Evolutionary conservation across 148 eudicot genomes (phyloP).

Genomic region (Vaccinium darrowii): DNA sequence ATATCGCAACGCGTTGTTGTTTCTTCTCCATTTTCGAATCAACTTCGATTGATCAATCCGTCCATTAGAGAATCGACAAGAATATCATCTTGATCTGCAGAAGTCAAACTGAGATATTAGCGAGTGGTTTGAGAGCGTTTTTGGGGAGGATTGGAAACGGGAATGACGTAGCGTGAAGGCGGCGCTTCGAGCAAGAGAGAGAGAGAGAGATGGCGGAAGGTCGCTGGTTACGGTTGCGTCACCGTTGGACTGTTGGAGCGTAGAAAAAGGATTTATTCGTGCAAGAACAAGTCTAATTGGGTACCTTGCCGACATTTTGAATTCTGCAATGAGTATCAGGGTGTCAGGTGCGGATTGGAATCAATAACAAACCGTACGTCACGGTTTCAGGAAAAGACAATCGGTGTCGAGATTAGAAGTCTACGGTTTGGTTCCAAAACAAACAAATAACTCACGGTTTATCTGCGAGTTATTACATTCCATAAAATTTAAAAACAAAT

Average conservation of each 20-base stretch:
- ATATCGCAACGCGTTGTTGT: conserved; percentile 73
- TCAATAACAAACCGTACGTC: too few relatives aligned
- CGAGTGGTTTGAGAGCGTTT: not conserved
- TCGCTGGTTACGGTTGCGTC: not conserved
- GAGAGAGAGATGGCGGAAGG: not conserved
- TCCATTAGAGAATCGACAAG: not conserved
- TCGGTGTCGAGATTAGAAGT: too few relatives aligned
- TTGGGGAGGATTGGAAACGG: not conserved
- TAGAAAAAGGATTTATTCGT: not conserved
- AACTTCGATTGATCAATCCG: not conserved
- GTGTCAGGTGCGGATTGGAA: too few relatives aligned
- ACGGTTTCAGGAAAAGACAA: too few relatives aligned
- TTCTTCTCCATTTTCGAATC: conserved; percentile 51
- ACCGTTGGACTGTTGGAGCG: not conserved
- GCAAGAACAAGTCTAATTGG: too few relatives aligned
- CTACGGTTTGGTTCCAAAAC: too few relatives aligned
- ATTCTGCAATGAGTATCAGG: too few relatives aligned
- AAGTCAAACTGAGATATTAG: not conserved
- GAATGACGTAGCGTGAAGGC: not conserved
- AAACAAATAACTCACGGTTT: too few relatives aligned
- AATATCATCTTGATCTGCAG: not conserved
- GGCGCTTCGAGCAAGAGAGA: not conserved
- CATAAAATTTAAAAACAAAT: too few relatives aligned
- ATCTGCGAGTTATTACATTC: too few relatives aligned
- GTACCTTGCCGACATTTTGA: too few relatives aligned